A percentile compares a stretch with the other conserved stretches of the same genome.
Evolutionary conservation across 371 early-diverging fungal genomes (phyloP).

Genomic region (Mortierella sp.): DNA sequence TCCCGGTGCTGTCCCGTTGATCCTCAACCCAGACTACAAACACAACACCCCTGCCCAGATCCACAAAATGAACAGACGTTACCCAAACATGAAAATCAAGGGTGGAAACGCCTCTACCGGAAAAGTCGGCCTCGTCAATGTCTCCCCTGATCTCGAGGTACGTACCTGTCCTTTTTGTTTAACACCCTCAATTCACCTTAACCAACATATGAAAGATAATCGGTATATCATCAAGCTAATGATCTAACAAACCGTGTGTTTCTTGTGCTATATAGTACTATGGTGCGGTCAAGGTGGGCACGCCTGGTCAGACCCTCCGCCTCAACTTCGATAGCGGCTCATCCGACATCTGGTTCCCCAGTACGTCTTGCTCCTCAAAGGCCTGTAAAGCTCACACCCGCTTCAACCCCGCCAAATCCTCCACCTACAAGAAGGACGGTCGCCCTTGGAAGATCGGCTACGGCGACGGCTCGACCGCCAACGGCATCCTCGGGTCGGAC

Average conservation of each 20-base stretch:
- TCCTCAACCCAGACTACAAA: slow-evolving; percentile 1
- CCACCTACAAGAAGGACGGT: slow-evolving; percentile 49
- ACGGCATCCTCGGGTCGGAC: slow-evolving; percentile 35
- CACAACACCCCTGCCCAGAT: slow-evolving; percentile 12
- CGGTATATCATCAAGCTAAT: too few species aligned
- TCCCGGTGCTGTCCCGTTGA: background rate
- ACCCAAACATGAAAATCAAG: background rate
- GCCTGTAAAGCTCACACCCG: slow-evolving; percentile 7
- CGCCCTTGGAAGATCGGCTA: slow-evolving; percentile 42
- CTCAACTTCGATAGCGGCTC: slow-evolving; percentile 60
- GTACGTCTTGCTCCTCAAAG: background rate
- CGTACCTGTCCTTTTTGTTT: too few species aligned
- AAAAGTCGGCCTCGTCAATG: background rate
- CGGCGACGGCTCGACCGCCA: slow-evolving; percentile 6
- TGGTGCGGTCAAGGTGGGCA: slow-evolving; percentile 58
- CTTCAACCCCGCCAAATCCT: slow-evolving; percentile 40
- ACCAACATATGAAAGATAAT: too few species aligned
- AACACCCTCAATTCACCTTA: too few species aligned
- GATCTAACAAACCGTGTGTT: too few species aligned
- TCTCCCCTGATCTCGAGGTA: slow-evolving; percentile 12
- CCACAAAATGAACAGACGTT: slow-evolving; percentile 1
- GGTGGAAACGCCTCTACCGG: background rate
- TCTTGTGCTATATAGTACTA: slow-evolving; percentile 66
- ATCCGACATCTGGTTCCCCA: slow-evolving; percentile 71
- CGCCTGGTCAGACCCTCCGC: background rate